Base-by-base conservation (phyloP, 2,329 filamentous ascomycete genomes). In the Dactylellina drechsleri region DNA sequence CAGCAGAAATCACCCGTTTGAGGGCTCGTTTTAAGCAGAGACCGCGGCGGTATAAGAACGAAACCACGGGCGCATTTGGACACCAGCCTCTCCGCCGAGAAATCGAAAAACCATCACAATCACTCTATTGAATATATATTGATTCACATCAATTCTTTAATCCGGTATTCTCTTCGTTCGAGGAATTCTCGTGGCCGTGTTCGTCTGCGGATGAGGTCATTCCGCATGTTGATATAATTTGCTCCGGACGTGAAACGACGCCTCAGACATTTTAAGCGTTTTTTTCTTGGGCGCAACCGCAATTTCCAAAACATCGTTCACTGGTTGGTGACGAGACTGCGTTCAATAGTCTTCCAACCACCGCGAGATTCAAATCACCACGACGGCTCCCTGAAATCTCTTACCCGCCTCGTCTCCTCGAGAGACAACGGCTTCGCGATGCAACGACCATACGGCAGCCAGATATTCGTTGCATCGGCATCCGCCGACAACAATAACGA, bases 341-440 rank as follows among this genome's bases (percentile, higher is more conserved):
- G 41, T 64, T 20, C 31, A 62, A 60, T 52, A 49, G 41, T 26
- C 16, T n/a, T 54, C 40, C 2, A 28, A 16, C 18, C 16, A 18
- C 15, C 43, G 49, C 31, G 12, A 53, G 49, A 7, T 57, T 64
- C 43, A 41, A 28, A 31, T 15, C 45, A 41, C 15, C 28, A 31
- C 64, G 45, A 31, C 61, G 41, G 40, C 56, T 45, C 43, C 15
- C 41, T 53, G 26, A 56, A 66, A 20, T 18, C 49, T 47, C 41
- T 64, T 57, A n/a, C 18, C 49, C 23, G 28, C 36, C 61, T 56
- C 43, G 71, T 75, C 71, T 75, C 71, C 41, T 68, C 50, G n/a
- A 62, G 71, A 68, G 64, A 75, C 71, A 65, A 47, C 45, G 71
- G 62, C 52, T 64, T 45, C 53, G 23, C 52, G 71, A 75, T 75